Evolutionary conservation across 805 yeast genomes (phyloP), one percentile per base, ranked within the genome.

Genomic region (Barnettozyma sucrosica): DNA sequence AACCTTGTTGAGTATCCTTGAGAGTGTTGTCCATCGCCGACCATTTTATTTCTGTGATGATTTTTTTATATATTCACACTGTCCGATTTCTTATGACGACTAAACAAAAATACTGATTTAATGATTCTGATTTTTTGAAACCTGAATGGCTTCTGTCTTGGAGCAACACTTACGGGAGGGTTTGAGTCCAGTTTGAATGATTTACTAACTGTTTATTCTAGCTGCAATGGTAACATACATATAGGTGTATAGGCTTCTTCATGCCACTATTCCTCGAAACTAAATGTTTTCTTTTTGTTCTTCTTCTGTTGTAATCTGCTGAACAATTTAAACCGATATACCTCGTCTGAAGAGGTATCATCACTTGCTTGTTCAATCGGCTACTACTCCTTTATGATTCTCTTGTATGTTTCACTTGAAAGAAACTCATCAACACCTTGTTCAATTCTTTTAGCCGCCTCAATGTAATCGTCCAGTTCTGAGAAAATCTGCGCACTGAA

Each of bases 401-500:
- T 28, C 7, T 7, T 28, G 13, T 28, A 28, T 13, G 32, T 6
- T 28, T 28, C 32, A 28, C 32, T 28, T 5, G 32, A n/a, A 7
- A 28, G 16, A 7, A 28, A 28, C 7, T 28, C 32, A 28, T 28
- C 32, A 14, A 28, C 32, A 13, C 32, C n/a, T 28, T 14, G 32
- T 28, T 28, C 32, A 14, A 28, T 28, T 28, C 32, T 28, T 16
- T 28, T 28, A 5, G 32, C 32, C 5, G 32, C 32, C 16, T 28
- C 32, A 28, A 28, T 28, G 16, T 28, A 28, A 14, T 28, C 89
- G 6, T 65, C 65, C 14, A 75, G 53, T 41, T 80, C 84, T 51
- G 79, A 75, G 61, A 80, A 83, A 8, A 80, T 63, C 55, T 80
- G 85, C 23, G 81, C 81, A 46, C 83, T 74, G 52, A 80, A 76